phyloP scores from a whole-genome alignment of 2,329 filamentous ascomycete species.

The Raffaelea arxii region DNA sequence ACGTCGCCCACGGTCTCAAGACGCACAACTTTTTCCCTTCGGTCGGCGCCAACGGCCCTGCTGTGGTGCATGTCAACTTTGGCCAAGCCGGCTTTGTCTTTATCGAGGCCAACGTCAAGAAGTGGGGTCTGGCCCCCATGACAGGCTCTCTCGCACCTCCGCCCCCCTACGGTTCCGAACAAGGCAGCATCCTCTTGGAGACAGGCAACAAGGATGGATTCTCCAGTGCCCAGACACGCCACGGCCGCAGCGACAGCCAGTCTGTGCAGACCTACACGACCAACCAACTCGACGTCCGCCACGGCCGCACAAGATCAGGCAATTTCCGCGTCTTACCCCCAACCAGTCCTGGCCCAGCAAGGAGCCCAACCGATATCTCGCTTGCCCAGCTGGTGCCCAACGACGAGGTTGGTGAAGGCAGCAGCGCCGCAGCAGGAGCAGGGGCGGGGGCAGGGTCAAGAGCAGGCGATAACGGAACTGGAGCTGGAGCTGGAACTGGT shows the following conservation, averaged over 20 bases:
- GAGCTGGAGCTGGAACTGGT: too few relatives aligned
- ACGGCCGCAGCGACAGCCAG: conserved; percentile 35
- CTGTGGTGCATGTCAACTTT: conserved; percentile 91
- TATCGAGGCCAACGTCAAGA: conserved; percentile 99
- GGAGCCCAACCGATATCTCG: conserved; percentile 93
- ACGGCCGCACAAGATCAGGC: conserved; percentile 66
- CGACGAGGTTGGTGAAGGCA: conserved; percentile 65
- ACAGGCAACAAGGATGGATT: conserved; percentile 60
- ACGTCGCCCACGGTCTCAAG: conserved; percentile 87
- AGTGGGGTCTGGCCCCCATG: conserved; percentile 95
- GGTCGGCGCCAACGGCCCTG: conserved; percentile 90
- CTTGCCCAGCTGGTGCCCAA: conserved; percentile 70
- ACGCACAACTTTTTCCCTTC: conserved; percentile 96
- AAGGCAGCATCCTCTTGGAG: conserved; percentile 90
- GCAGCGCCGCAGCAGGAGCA: conserved; percentile 25
- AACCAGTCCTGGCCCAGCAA: conserved; percentile 77
- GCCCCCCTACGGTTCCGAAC: conserved; percentile 92
- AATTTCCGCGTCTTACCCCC: conserved; percentile 68
- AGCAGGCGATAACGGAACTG: neutral
- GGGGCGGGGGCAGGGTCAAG: too few relatives aligned
- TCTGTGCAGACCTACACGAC: conserved; percentile 32
- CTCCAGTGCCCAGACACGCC: conserved; percentile 28
- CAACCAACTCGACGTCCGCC: conserved; percentile 44
- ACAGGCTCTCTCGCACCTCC: conserved; percentile 91
- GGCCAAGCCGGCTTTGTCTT: conserved; percentile 97